A percentile compares a stretch with the other conserved stretches of the same genome.
phyloP scores from a whole-genome alignment of 257 asterid genomes.

The Capsicum baccatum region DNA sequence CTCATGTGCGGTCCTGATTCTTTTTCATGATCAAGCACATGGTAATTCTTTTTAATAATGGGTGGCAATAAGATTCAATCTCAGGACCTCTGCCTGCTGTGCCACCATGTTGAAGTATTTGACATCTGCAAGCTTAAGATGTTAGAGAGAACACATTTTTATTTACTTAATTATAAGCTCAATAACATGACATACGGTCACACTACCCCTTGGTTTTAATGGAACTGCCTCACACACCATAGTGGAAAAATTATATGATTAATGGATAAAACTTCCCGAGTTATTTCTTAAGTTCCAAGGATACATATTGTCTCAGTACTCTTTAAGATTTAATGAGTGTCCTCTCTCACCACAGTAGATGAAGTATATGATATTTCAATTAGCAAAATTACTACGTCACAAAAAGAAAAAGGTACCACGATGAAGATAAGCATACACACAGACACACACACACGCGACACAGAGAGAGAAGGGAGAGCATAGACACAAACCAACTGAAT shows the following conservation, averaged over 20 bases:
- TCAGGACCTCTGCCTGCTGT: not conserved
- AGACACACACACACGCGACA: not conserved
- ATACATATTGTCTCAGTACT: not conserved
- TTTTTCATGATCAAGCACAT: not conserved
- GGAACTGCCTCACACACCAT: too few species aligned
- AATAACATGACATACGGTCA: not conserved
- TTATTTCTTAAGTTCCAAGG: not conserved
- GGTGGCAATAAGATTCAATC: not conserved
- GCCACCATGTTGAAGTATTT: not conserved
- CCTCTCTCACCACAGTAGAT: constrained; percentile 17
- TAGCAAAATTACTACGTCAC: not conserved
- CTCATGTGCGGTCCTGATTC: not conserved
- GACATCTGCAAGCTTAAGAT: not conserved
- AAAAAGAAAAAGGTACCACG: constrained; percentile 13
- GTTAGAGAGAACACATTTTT: not conserved
- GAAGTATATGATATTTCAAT: constrained; percentile 1
- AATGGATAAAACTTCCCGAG: not conserved
- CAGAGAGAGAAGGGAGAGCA: constrained; percentile 28
- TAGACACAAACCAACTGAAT: constrained; percentile 77
- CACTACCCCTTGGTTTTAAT: not conserved
- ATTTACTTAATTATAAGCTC: not conserved
- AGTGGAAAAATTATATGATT: constrained; percentile 16
- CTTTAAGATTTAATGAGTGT: not conserved
- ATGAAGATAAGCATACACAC: constrained; percentile 17
- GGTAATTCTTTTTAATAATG: not conserved